A percentile compares a stretch with the other conserved stretches of the same genome.
Evolutionary conservation across 495 filamentous ascomycete genomes (phyloP).

Genomic region (Margaritispora aquatica): DNA sequence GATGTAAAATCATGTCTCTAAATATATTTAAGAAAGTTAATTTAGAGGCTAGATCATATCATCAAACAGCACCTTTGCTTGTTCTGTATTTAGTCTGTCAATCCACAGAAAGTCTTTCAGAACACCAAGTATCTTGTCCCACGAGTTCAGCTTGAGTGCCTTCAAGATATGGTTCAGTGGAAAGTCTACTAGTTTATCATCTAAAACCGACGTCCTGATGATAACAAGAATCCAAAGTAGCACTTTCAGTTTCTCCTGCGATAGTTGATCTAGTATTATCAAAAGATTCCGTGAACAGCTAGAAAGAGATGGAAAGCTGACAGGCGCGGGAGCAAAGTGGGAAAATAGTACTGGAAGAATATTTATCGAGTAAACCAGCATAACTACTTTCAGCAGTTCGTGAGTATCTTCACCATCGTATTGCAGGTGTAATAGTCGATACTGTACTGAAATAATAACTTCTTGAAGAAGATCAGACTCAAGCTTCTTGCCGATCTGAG

Average conservation of each 20-base stretch:
- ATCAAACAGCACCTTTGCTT: not conserved
- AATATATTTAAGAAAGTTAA: too few relatives aligned
- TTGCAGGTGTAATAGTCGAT: constrained; percentile 32
- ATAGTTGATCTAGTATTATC: not conserved
- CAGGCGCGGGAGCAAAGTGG: not conserved
- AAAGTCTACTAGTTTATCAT: not conserved
- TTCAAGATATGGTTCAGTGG: not conserved
- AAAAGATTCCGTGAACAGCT: not conserved
- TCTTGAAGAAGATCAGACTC: constrained; percentile 25
- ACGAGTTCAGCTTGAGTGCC: not conserved
- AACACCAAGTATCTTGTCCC: not conserved
- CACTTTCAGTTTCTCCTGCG: not conserved
- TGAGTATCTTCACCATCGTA: constrained; percentile 23
- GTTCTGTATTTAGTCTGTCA: not conserved
- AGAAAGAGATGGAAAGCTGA: not conserved
- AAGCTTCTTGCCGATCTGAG: constrained; percentile 17
- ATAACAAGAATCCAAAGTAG: not conserved
- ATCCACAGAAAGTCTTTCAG: not conserved
- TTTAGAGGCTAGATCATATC: not conserved
- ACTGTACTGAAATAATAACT: constrained; percentile 35
- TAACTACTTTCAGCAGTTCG: constrained; percentile 23
- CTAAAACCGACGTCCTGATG: not conserved
- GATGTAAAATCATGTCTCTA: too few relatives aligned
- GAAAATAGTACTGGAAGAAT: constrained; percentile 23
- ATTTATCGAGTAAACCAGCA: constrained; percentile 31